Percentiles rank a stretch among this genome's conserved stretches.
Evolutionary conservation across 2,329 filamentous ascomycete genomes (phyloP).

Genomic region (Fusarium torreyae): DNA sequence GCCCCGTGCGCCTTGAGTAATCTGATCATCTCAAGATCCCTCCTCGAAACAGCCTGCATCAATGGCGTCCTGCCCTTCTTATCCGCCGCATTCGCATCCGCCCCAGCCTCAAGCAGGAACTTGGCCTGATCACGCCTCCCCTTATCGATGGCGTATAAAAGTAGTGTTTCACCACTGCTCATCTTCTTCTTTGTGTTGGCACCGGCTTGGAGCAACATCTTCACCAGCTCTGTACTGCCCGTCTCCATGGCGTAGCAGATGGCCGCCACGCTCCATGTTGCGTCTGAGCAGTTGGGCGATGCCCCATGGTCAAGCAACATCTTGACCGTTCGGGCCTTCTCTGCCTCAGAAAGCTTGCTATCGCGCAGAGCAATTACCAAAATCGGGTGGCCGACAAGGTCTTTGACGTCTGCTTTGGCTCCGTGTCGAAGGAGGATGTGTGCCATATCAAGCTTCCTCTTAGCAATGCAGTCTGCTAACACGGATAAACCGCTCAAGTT

Average conservation of each 20-base stretch:
- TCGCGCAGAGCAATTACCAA: conserved; percentile 53
- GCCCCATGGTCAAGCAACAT: conserved; percentile 56
- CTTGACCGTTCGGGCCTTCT: conserved; percentile 49
- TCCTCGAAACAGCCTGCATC: conserved; percentile 51
- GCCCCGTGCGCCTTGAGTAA: conserved; percentile 52
- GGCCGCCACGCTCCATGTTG: conserved; percentile 38
- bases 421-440: conserved; percentile 54
- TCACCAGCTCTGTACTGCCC: conserved; percentile 45
- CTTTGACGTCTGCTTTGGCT: conserved; percentile 53
- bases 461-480: conserved; percentile 53
- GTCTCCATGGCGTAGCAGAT: conserved; percentile 50
- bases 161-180: conserved; percentile 50
- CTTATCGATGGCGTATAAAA: conserved; percentile 52
- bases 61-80: conserved; percentile 53
- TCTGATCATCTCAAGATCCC: conserved; percentile 50
- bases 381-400: conserved; percentile 52
- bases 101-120: conserved; percentile 53
- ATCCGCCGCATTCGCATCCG: conserved; percentile 52
- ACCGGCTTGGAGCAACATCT: conserved; percentile 51
- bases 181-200: conserved; percentile 49
- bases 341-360: conserved; percentile 42
- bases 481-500: conserved; percentile 53
- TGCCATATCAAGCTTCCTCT: conserved; percentile 52
- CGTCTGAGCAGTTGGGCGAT: conserved; percentile 49
- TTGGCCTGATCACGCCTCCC: conserved; percentile 43